Base-by-base conservation (phyloP, 2,329 filamentous ascomycete genomes). In the Plenodomus lindquistii region DNA sequence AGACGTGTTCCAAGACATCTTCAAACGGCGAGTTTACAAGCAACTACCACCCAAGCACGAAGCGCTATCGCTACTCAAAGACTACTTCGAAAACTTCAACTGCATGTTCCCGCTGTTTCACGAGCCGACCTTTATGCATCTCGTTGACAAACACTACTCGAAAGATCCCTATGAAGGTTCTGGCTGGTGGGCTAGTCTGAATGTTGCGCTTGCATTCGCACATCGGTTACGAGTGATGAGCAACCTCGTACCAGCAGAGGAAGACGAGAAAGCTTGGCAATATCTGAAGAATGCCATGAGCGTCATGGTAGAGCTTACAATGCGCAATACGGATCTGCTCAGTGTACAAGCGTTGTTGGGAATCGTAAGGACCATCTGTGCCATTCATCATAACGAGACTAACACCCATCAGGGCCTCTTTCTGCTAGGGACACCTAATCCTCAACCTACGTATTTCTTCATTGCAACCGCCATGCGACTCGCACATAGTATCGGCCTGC, bases 31-130 rank as follows among this genome's bases (percentile, higher is more conserved):
- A 15, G 82, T 96, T 21, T 97, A 93, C 78, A 87, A 88, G 52
- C 87, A 85, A 15, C 74, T 97, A 24, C 94, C 94, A 2, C 80
- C 89, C 0, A 95, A 95, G 72, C 80, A 85, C n/a, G 92, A 97
- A 74, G 90, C 91, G 0, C 73, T 95, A 52, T 95, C 91, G 1
- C 77, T 97, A 31, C 83, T 97, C 52, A 91, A 88, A 72, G 94
- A 99, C 72, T 99, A 88, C 67, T 99, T 99, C 60, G 90, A 96
- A 66, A 97, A 97, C 74, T 97, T 99, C 81, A 99, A 99, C 77
- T 94, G 91, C 83, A 93, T 97, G 83, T 96, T 97, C 67, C 94
- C 94, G 5, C 79, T 99, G 3, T 99, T 96, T 66, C 94, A 99
- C 72, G 92, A 97, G 71, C 92, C 93, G 1, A 97, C 94, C 0